A percentile compares a stretch with the other conserved stretches of the same genome.
Evolutionary conservation across 441 rosid genomes (phyloP).

Genomic region (Arabidopsis lyrata): DNA sequence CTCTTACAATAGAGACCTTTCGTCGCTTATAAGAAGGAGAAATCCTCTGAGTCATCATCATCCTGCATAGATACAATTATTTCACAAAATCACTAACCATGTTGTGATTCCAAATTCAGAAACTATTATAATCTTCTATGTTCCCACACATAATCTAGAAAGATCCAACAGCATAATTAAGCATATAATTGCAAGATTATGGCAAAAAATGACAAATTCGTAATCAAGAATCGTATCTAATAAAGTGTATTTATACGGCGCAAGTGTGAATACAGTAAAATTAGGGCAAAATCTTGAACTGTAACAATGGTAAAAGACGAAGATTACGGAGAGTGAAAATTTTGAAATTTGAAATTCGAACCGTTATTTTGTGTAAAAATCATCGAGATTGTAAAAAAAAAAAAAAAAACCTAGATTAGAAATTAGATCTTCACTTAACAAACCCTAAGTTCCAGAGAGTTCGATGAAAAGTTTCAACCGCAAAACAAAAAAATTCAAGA

Average conservation of each 20-base stretch:
- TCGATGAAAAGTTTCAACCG: not conserved
- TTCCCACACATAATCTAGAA: not conserved
- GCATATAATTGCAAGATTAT: not conserved
- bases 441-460: not conserved
- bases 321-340: not conserved
- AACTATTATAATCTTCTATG: not conserved
- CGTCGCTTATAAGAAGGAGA: not conserved
- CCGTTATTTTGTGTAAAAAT: not conserved
- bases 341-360: not conserved
- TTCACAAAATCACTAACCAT: not conserved
- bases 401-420: not conserved
- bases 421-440: not conserved
- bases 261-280: not conserved
- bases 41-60: constrained; percentile 6
- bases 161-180: not conserved
- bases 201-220: not conserved
- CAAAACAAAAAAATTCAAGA: not conserved
- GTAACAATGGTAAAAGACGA: not conserved
- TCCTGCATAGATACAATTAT: constrained; percentile 9
- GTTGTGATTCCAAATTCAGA: not conserved
- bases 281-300: not conserved
- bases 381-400: not conserved
- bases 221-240: no score
- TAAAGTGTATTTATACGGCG: not conserved
- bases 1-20: not conserved